Base-by-base conservation (phyloP, 371 early-diverging fungal species). In the Choanephora cucurbitarum region DNA sequence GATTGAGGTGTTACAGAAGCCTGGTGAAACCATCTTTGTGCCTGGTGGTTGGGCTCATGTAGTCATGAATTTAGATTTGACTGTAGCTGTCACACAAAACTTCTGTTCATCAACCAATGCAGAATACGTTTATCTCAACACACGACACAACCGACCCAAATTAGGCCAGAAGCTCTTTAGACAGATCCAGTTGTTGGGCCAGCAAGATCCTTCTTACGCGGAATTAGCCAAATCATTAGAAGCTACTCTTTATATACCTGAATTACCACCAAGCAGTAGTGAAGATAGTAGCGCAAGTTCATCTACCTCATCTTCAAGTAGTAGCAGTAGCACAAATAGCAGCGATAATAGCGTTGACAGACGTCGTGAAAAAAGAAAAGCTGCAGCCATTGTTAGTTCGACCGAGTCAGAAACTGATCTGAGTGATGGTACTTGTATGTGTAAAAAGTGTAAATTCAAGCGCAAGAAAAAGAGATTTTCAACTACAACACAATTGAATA, bases 11-110 rank as follows among this genome's bases (percentile, higher is more conserved):
- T 53, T 90, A 33, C 93, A 93, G 55, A 66, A 77, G 18, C 91
- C 91, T 1, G 91, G 91, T 0, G 91, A 91, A 69, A 90, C 86
- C 9, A 88, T 93, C 39, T 93, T 88, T 73, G 92, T 93, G 0
- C 93, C 93, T 19, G 89, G 91, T 32, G 93, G 91, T 0, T 91
- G 93, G 93, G 69, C 80, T 1, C 93, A 91, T 64, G 86, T 90
- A 9, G 93, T 93, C 9, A 87, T 93, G 78, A 93, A 93, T 68
- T 64, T 90, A 21, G 88, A 91, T 63, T 86, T 87, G 55, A 87
- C 91, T 11, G 80, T 89, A 39, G 91, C 91, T 10, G 81, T 91
- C 18, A 93, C 93, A 11, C 93, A 93, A 60, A 91, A 93, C 71
- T 90, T 88, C 58, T 89, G 89, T 55, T 87, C 89, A 0, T 73